These are phyloP conservation scores for Trichoderma gracile DNA, from an alignment of 2,329 filamentous ascomycete genomes.

Conservation along the genomic window DNA sequence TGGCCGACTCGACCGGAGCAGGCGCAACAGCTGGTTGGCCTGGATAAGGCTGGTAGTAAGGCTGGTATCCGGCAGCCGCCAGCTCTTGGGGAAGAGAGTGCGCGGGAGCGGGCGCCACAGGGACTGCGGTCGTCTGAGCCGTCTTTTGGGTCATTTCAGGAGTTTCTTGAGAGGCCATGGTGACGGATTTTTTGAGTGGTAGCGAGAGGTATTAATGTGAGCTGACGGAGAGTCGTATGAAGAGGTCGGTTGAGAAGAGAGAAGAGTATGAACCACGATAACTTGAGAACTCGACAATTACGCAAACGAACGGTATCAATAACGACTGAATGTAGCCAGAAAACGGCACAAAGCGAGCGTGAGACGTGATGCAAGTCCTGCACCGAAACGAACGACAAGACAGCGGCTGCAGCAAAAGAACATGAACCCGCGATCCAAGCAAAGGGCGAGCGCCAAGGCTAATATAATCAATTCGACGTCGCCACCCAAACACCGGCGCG, in stretches of 20 bases:
- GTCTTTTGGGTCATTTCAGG: conserved; percentile 27
- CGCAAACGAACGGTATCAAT: conserved; percentile 2
- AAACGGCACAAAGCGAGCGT: conserved; percentile 4
- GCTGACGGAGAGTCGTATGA: not conserved
- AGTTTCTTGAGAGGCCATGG: conserved; percentile 24
- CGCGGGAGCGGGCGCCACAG: not conserved
- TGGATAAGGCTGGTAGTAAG: conserved; percentile 5
- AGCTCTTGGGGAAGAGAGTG: conserved; percentile 12
- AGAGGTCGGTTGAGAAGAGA: not conserved
- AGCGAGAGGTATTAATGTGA: not conserved
- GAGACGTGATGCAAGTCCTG: not conserved
- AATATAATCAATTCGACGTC: not conserved
- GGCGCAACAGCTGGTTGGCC: conserved; percentile 2
- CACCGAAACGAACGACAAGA: conserved; percentile 17
- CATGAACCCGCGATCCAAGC: not conserved
- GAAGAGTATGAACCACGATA: not conserved
- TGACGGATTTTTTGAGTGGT: not conserved
- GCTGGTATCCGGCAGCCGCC: conserved; percentile 3
- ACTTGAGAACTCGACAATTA: not conserved
- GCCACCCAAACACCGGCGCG: not conserved
- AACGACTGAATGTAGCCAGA: conserved; percentile 2
- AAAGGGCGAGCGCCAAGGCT: conserved; percentile 2
- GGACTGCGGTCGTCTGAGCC: conserved; percentile 31
- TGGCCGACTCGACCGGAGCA: not conserved
- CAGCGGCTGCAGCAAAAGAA: not conserved